Base-by-base conservation (phyloP, 345 rosid genomes). In the Sonneratia alba region DNA sequence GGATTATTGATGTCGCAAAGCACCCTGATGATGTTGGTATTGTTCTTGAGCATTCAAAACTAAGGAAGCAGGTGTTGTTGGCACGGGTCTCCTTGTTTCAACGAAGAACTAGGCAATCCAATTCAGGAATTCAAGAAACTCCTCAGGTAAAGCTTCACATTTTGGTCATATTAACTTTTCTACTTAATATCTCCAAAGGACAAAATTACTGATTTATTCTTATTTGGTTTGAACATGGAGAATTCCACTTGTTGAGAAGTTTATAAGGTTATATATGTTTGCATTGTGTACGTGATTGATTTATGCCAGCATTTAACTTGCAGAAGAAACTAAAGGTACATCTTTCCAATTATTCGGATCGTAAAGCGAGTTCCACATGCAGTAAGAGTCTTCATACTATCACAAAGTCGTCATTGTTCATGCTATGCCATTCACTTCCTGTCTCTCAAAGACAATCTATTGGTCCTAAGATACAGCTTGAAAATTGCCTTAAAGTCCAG, bases 1-100 rank as follows among this genome's bases (percentile, higher is more conserved):
- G 96, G 98, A 74, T 92, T 32, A 75, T 69, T 73, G 83, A 63
- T 71, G 80, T 82, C 68, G 93, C 96, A 51, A 84, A 37, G 69
- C 77, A 75, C 74, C 88, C 87, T 68, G 67, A 67, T 36, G 81
- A 83, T 87, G 83, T 83, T 73, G 76, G 83, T 19, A 51, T 82
- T 77, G 84, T 83, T 71, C 87, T 84, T 16, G 79, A 78, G 22
- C 76, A 69, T 15, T 85, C 86, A 1, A 78, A 81, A 56, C 59
- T 75, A 38, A 82, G 84, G 92, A 67, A 74, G 69, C 85, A 83
- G 76, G 91, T 78, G 64, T 69, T 82, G 66, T 74, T 78, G 79
- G 86, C 83, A 7, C 83, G 86, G 10, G 84, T 87, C 43, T 82
- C 80, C 72, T 72, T 90, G 75, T 57, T 85, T 43, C 38, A 27